These are phyloP conservation scores for Eucalyptus cloeziana DNA, from an alignment of 345 rosid genomes.

Conservation along the genomic window DNA sequence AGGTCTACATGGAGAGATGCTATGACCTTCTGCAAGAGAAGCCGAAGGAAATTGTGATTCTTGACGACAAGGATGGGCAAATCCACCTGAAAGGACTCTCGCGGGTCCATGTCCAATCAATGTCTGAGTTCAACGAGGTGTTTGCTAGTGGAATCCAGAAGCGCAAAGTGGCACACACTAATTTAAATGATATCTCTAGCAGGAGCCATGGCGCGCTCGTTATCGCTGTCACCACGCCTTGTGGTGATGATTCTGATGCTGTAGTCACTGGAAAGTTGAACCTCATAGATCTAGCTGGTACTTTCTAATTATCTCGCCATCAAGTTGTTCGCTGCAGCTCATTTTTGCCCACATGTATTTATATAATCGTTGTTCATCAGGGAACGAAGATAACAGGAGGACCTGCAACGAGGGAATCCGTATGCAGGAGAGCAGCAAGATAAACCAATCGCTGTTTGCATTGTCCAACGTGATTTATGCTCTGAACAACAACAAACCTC, in stretches of 20 bases:
- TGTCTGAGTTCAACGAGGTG: conserved; percentile 44
- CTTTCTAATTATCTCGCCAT: neutral
- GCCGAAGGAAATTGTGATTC: conserved; percentile 43
- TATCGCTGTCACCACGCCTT: conserved; percentile 40
- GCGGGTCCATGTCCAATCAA: conserved; percentile 39
- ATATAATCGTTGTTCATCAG: conserved; percentile 9
- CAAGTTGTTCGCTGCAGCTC: neutral
- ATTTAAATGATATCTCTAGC: conserved; percentile 80
- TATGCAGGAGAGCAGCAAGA: conserved; percentile 79
- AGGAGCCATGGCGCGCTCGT: conserved; percentile 93
- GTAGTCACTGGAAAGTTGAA: conserved; percentile 59
- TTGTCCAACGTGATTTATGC: conserved; percentile 87
- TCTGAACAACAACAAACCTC: conserved; percentile 52
- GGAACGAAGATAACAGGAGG: conserved; percentile 89
- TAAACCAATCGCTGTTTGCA: conserved; percentile 81
- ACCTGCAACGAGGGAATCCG: conserved; percentile 86
- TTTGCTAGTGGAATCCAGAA: conserved; percentile 48
- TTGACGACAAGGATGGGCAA: conserved; percentile 64
- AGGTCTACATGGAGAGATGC: conserved; percentile 88
- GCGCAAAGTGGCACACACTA: conserved; percentile 77
- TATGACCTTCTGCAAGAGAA: conserved; percentile 67
- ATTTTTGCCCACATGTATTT: neutral
- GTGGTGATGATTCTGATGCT: conserved; percentile 15
- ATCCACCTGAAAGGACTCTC: conserved; percentile 77
- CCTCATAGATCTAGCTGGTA: conserved; percentile 93